Evolutionary conservation across 495 filamentous ascomycete genomes (phyloP).

Genomic region (Tirmania nivea): DNA sequence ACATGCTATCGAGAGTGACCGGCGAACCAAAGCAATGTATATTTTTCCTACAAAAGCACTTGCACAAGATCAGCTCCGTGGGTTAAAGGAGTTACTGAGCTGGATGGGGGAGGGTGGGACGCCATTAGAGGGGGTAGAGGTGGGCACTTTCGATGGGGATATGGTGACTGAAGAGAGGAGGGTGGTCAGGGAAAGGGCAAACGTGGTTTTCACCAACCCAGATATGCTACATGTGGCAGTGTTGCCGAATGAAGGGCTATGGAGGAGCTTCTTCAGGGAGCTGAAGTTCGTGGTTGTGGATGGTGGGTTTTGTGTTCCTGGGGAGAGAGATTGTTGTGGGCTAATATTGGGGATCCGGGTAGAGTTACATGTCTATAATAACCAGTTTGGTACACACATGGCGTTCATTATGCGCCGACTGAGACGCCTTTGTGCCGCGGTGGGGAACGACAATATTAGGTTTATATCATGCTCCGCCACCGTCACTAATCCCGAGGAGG

Average conservation of each 20-base stretch:
- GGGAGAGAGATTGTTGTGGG: no score
- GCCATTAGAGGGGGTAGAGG: slow-evolving; percentile 47
- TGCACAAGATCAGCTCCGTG: slow-evolving; percentile 83
- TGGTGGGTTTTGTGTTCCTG: slow-evolving; percentile 23
- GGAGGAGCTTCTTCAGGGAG: slow-evolving; percentile 74
- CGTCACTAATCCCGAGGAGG: slow-evolving; percentile 63
- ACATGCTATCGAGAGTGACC: slow-evolving; percentile 62
- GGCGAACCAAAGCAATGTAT: slow-evolving; percentile 69
- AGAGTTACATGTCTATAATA: slow-evolving; percentile 92
- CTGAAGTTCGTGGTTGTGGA: slow-evolving; percentile 60
- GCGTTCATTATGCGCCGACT: slow-evolving; percentile 87
- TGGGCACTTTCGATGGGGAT: slow-evolving; percentile 93
- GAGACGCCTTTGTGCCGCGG: slow-evolving; percentile 67
- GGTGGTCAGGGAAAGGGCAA: slow-evolving; percentile 62
- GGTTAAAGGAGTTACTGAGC: slow-evolving; percentile 59
- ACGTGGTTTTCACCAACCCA: slow-evolving; percentile 94
- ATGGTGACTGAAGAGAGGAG: slow-evolving; percentile 63
- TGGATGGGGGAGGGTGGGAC: slow-evolving; percentile 36
- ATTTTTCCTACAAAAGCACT: slow-evolving; percentile 97
- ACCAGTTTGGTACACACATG: slow-evolving; percentile 80
- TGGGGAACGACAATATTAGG: slow-evolving; percentile 71
- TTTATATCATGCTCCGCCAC: slow-evolving; percentile 97
- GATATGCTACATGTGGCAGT: slow-evolving; percentile 97
- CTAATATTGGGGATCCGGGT: neutral
- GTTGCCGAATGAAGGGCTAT: slow-evolving; percentile 71